Percentiles rank a stretch among this genome's conserved stretches.
Evolutionary conservation across 352 stramenopile genomes (phyloP).

Genomic region (Pythium phragmitis): DNA sequence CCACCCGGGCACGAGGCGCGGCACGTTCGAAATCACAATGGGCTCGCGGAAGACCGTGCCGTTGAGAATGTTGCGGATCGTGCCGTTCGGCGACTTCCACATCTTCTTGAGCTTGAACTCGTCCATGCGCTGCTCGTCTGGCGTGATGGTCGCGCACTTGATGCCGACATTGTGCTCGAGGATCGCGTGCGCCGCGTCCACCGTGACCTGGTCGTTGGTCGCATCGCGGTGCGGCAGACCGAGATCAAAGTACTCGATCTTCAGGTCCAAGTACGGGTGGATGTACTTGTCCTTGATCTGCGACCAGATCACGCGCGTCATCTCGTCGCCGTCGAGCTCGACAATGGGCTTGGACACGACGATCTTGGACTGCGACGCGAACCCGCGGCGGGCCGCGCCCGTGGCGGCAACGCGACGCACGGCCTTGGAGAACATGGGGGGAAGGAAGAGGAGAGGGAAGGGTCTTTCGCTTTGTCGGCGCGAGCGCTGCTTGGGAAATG

Average conservation of each 20-base stretch:
- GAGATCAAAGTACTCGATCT: slow-evolving; percentile 88
- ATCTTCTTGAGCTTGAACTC: slow-evolving; percentile 88
- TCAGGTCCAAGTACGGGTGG: slow-evolving; percentile 77
- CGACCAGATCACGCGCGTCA: slow-evolving; percentile 80
- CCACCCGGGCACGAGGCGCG: slow-evolving; percentile 84
- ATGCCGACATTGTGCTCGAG: slow-evolving; percentile 81
- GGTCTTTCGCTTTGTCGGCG: not conserved
- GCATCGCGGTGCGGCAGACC: slow-evolving; percentile 74
- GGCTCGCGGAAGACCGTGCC: slow-evolving; percentile 90
- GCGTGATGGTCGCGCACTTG: slow-evolving; percentile 90
- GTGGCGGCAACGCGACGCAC: slow-evolving; percentile 36
- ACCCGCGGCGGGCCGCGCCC: slow-evolving; percentile 2
- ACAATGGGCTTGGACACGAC: slow-evolving; percentile 76
- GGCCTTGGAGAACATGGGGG: slow-evolving; percentile 53
- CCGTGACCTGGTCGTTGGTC: slow-evolving; percentile 85
- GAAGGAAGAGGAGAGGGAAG: not conserved
- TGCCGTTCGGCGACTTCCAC: slow-evolving; percentile 84
- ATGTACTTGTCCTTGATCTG: slow-evolving; percentile 76
- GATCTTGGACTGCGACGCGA: slow-evolving; percentile 65
- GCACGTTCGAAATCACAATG: slow-evolving; percentile 87
- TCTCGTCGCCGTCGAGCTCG: slow-evolving; percentile 87
- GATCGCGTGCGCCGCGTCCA: slow-evolving; percentile 79
- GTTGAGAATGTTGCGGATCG: slow-evolving; percentile 82
- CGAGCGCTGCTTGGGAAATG: slow-evolving; percentile 37
- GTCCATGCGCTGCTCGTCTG: slow-evolving; percentile 77